Base-by-base conservation (phyloP, 306 rosid species). In the Ziziphus jujuba region DNA sequence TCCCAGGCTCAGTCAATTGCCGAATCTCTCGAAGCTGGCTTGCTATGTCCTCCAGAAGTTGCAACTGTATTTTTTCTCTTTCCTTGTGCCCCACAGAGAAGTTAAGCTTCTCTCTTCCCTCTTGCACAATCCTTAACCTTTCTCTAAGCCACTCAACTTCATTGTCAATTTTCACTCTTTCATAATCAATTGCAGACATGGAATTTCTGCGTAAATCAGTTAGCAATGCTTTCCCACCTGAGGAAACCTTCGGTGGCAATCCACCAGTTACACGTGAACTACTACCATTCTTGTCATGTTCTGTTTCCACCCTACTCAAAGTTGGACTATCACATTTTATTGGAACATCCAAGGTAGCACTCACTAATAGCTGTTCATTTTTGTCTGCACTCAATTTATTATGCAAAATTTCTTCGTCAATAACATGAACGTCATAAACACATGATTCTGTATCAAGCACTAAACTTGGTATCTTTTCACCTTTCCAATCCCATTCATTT, bases 141-240 rank as follows among this genome's bases (percentile, higher is more conserved):
- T 77, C 85, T 50, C 77, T 72, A 20, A 80, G 85, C 88, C 74
- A 78, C 65, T 75, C 88, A 15, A 84, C 85, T 65, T 84, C 88
- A 47, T 61, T 72, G 43, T 82, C 88, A 60, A 84, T 75, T 72
- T 77, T 84, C 8, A 69, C 69, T 59, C 83, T 63, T 69, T 84
- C 88, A 67, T 74, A 63, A 72, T 80, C 85, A 48, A 84, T 69
- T 17, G 85, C 71, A 59, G 88, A 74, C 83, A 80, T 66, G 2
- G 88, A 84, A 52, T 80, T 67, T 65, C 88, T 80, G 51, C 81
- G 72, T 65, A 77, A 20, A 22, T 68, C 75, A 24, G 71, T 66
- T 22, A 17, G 65, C 23, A 40, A n/a, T 58, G 59, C 14, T 52
- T 71, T 70, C 45, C 71, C 68, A 23, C 56, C 75, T 7, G 78